These are phyloP conservation scores for Avena atlantica DNA, from an alignment of 176 grass and related monocot genomes.

Conservation along the genomic window DNA sequence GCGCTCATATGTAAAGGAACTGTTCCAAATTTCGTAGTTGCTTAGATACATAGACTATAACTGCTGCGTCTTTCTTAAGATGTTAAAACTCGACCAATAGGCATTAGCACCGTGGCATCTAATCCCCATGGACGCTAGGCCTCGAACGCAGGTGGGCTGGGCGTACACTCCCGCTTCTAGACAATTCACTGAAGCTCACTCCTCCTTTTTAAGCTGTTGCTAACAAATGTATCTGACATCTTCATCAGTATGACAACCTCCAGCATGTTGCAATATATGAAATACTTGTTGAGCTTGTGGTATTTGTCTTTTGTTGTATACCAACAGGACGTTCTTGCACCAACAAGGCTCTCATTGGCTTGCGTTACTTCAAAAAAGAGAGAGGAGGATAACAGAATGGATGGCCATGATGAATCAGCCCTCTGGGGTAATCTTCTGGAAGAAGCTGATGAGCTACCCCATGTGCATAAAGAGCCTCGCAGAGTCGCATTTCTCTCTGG, in stretches of 20 bases:
- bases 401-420: slow-evolving; percentile 37
- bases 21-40: slow-evolving; percentile 11
- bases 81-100: neutral
- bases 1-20: neutral
- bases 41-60: neutral
- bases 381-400: slow-evolving; percentile 38
- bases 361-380: slow-evolving; percentile 26
- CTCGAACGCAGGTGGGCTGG: neutral
- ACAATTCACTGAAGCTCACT: neutral
- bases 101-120: neutral
- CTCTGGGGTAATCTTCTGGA: slow-evolving; percentile 50
- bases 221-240: slow-evolving; percentile 4
- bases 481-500: slow-evolving; percentile 30
- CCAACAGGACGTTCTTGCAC: slow-evolving; percentile 42
- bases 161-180: neutral
- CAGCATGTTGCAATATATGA: neutral
- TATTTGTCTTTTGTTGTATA: neutral
- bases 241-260: neutral
- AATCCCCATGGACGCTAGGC: neutral
- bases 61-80: neutral
- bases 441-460: slow-evolving; percentile 55
- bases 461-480: slow-evolving; percentile 33
- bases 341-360: slow-evolving; percentile 44
- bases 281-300: slow-evolving; percentile 31
- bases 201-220: neutral